Evolutionary conservation across 495 filamentous ascomycete species (phyloP), one percentile per base, ranked within the genome.

Genomic region (Jackrogersella minutella): DNA sequence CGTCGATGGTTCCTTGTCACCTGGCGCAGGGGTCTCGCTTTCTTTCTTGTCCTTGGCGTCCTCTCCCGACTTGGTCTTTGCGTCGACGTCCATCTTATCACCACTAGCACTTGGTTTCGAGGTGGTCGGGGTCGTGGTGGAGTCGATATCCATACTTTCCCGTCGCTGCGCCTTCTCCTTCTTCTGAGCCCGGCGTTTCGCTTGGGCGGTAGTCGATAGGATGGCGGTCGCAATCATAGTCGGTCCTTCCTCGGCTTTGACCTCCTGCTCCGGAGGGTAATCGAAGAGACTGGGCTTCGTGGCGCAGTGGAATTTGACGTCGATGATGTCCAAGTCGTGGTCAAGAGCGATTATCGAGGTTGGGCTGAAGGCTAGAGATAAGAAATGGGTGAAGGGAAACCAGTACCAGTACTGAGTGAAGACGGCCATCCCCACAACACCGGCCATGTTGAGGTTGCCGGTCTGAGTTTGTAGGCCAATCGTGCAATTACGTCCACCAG

Each of bases 401-500:
- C 96, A 99, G 80, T 99, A 99, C 96, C 96, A 99, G 80, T 99
- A 99, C 76, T 99, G 96, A 5, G 92, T 95, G 80, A 99, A 99
- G 24, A 99, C 90, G 37, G 93, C 93, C 87, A 97, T 97, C 63
- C 96, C 96, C 17, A 99, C 93, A 59, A 98, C 95, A 58, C 91
- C 96, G 14, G 92, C 86, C 92, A 98, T 95, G 81, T 98, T 97
- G 62, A 99, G 84, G 70, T 97, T 99, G 57, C 96, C 96, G 0
- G 95, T 97, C 80, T 96, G 94, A 1, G 96, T 99, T 74, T 98
- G 95, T 2, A 99, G 83, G 43, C 93, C 93, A 64, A 99, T 97
- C 11, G 96, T 97, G 83, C 95, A 98, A 77, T 99, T 99, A 16
- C 96, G 90, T 47, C 96, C 96, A 71, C 96, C 96, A 61, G 96